Evolutionary conservation across 495 filamentous ascomycete genomes (phyloP).

Genomic region (Baudoinia panamericana): DNA sequence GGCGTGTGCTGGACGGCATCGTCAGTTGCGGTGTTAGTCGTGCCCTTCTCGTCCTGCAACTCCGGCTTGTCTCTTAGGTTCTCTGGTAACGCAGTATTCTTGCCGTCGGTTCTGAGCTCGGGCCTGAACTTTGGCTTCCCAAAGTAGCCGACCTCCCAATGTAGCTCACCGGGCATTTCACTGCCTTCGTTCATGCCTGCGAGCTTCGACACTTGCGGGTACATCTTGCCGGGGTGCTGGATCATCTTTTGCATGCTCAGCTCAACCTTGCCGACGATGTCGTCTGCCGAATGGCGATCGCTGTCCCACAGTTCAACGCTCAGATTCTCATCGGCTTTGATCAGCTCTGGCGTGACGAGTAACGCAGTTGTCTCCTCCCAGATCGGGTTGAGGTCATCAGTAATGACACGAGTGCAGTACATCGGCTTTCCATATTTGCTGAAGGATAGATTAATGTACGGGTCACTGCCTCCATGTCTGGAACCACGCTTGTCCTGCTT

Average conservation of each 20-base stretch:
- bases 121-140: slow-evolving; percentile 73
- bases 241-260: slow-evolving; percentile 89
- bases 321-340: slow-evolving; percentile 85
- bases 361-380: slow-evolving; percentile 86
- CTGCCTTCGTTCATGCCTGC: slow-evolving; percentile 67
- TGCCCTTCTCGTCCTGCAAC: slow-evolving; percentile 79
- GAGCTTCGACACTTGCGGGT: slow-evolving; percentile 76
- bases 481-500: slow-evolving; percentile 82
- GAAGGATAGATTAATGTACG: slow-evolving; percentile 68
- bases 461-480: slow-evolving; percentile 80
- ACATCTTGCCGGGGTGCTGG: slow-evolving; percentile 83
- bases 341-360: slow-evolving; percentile 70
- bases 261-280: slow-evolving; percentile 88
- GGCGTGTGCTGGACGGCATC: slow-evolving; percentile 81
- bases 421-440: slow-evolving; percentile 93
- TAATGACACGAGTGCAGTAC: slow-evolving; percentile 92
- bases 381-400: slow-evolving; percentile 84
- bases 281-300: slow-evolving; percentile 75
- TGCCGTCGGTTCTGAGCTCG: slow-evolving; percentile 73
- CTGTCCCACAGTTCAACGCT: slow-evolving; percentile 94
- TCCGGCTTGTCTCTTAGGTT: slow-evolving; percentile 57
- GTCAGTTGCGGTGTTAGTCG: slow-evolving; percentile 59
- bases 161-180: slow-evolving; percentile 81
- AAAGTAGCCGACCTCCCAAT: slow-evolving; percentile 95
- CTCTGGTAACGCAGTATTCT: slow-evolving; percentile 60